Evolutionary conservation across 495 filamentous ascomycete genomes (phyloP), one percentile per base, ranked within the genome.

Genomic region (Pseudoneurospora amorphoporcata): DNA sequence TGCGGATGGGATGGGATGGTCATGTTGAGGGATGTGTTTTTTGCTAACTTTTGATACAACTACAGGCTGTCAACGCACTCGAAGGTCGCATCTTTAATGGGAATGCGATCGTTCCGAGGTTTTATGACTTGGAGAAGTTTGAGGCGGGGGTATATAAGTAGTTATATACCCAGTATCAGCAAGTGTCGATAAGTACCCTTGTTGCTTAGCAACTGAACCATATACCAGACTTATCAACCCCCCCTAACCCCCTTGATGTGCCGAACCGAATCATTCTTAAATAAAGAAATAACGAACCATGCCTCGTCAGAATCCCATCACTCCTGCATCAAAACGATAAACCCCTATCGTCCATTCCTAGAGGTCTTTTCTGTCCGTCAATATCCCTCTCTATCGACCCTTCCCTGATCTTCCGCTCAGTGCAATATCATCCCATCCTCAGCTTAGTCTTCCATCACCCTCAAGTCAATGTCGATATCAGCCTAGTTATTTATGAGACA

Each of bases 31-130:
- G 23, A 3, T 37, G 35, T 47, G 23, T 23, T 32, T 32, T 40
- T 43, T 41, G 29, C n/a, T 69, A n/a, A 37, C 40, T 9, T 70
- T 39, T 68, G 42, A 72, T 41, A 16, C 43, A n/a, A 38, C 37
- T 47, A 71, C 75, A 95, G 92, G 94, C 94, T 61, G 93, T 97
- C 43, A 95, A 97, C 80, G 94, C 90, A 10, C 87, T 95, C 9
- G 89, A 96, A 76, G 92, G 92, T 37, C 88, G 92, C 58, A 87
- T 91, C 37, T 98, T 97, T 80, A 94, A 94, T 75, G 94, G 92
- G 1, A 96, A 96, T 75, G 84, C 85, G 14, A 95, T 98, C 71
- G 80, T 83, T 17, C 93, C 94, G 3, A 86, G 85, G 70, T 97
- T 92, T 78, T 98, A 91, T 75, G 90, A 95, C 74, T 82, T 82